Conservation (phyloP, 345 rosid genomes). For the Arabidopsis thaliana region TAIR10.1 NC_003070.9:20635001-20635500, state of each 20-base stretch:
- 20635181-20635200: constrained; percentile 76
- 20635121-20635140: constrained; percentile 64
- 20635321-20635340: not conserved
- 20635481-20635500: not conserved
- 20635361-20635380: constrained; percentile 88
- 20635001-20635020: not conserved
- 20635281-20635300: constrained; percentile 37
- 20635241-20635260: constrained; percentile 85
- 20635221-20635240: constrained; percentile 85
- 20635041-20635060: constrained; percentile 50
- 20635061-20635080: constrained; percentile 94
- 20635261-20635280: constrained; percentile 92
- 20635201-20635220: constrained; percentile 72
- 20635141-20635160: constrained; percentile 76
- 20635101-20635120: constrained; percentile 70
- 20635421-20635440: constrained; percentile 67
- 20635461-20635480: constrained; percentile 29
- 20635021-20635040: constrained; percentile 1
- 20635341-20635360: constrained; percentile 16
- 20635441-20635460: constrained; percentile 82
- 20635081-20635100: constrained; percentile 87
- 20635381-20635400: constrained; percentile 92
- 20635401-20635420: constrained; percentile 88
- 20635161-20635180: constrained; percentile 98
- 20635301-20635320: not conserved